phyloP scores from a whole-genome alignment of 768 basidiomycete species.

The Amanita subjunquillea region DNA sequence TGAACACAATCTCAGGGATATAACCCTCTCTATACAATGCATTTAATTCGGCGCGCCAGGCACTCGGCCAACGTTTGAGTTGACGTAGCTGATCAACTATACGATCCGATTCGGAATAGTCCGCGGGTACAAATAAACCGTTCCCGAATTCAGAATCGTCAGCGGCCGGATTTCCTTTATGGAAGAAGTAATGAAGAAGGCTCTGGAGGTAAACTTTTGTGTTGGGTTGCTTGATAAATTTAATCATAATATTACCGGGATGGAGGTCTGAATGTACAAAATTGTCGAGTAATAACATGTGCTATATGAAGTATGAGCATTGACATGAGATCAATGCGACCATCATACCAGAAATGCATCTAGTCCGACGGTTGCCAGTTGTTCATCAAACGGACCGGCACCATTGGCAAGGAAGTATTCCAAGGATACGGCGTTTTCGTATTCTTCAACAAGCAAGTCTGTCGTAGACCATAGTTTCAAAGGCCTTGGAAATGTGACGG shows the following conservation, averaged over 20 bases:
- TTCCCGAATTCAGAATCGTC: slow-evolving; percentile 11
- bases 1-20: slow-evolving; percentile 89
- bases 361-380: slow-evolving; percentile 84
- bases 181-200: slow-evolving; percentile 46
- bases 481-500: slow-evolving; percentile 86
- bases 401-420: slow-evolving; percentile 83
- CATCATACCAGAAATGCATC: slow-evolving; percentile 84
- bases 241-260: slow-evolving; percentile 96
- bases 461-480: slow-evolving; percentile 71
- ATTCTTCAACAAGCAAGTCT: slow-evolving; percentile 87
- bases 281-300: slow-evolving; percentile 97
- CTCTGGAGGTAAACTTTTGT: slow-evolving; percentile 54
- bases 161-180: slow-evolving; percentile 11
- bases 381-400: slow-evolving; percentile 84
- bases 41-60: slow-evolving; percentile 66
- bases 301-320: slow-evolving; percentile 34
- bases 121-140: slow-evolving; percentile 19
- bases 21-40: slow-evolving; percentile 61
- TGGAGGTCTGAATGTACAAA: slow-evolving; percentile 91
- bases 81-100: slow-evolving; percentile 64
- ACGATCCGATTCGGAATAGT: slow-evolving; percentile 41
- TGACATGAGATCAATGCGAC: neutral
- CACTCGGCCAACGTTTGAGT: slow-evolving; percentile 43
- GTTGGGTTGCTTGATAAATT: slow-evolving; percentile 81
- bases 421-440: slow-evolving; percentile 83